Base-by-base conservation (phyloP, 306 rosid genomes). In the Myrica gale region DNA sequence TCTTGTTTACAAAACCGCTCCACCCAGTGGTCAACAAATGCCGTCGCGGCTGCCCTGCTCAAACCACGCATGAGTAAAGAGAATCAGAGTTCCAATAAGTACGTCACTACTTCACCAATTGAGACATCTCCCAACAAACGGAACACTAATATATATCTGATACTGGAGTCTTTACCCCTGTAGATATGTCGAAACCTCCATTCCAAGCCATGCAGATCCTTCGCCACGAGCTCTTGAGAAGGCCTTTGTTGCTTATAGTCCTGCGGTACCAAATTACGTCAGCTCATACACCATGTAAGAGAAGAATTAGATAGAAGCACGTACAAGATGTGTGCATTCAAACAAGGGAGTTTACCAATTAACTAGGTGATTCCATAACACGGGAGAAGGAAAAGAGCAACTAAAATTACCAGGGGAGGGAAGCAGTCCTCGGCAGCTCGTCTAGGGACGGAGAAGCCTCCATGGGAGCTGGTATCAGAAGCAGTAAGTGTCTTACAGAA, bases 391-490 rank as follows among this genome's bases (percentile, higher is more conserved):
- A 62, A 57, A 42, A 39, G 69, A 69, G 43, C 19, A 66, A 63
- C 70, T 26, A 61, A 48, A 17, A 61, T 79, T 90, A 96, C 99
- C 97, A 96, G 85, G 52, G 98, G 92, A 73, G 99, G 98, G 74
- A 96, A 96, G 85, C 99, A 96, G 84, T 96, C 99, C 83, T 96
- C 99, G n/a, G 99, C 99, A 0, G 99, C 99, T 11, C 99, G 93
- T 45, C 99, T 93, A 43, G 99, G 99, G 37, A 96, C 99, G 3
- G 99, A 96, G 83, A 96, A 96, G 26, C 99, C 99, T 67, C 99
- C 99, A 69, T 96, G 99, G 78, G 99, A 92, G 84, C 99, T 96
- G 8, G 99, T 96, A 79, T 96, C 99, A 16, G 99, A 96, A 63
- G 99, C 99, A 8, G 99, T 96, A 39, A 96, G 92, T 68, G 99